Conservation (phyloP, 495 filamentous ascomycete species). For the Amphirosellinia nigrospora region DNA sequence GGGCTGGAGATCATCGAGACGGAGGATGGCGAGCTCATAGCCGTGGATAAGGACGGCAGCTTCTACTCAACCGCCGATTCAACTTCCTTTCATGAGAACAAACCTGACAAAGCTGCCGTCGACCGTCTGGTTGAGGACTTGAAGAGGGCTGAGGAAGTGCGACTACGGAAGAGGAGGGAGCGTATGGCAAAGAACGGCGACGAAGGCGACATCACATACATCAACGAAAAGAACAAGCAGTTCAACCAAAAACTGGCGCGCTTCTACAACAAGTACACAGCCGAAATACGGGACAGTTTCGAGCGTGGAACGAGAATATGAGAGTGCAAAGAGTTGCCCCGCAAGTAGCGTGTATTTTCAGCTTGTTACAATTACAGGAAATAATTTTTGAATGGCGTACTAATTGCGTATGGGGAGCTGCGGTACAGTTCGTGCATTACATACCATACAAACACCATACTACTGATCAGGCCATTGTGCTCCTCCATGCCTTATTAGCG, state of each 20-base stretch:
- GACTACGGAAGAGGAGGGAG: conserved; percentile 83
- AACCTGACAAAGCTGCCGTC: conserved; percentile 86
- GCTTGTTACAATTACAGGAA: conserved; percentile 22
- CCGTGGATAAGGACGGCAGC: conserved; percentile 84
- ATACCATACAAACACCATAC: conserved; percentile 32
- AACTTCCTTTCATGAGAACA: conserved; percentile 80
- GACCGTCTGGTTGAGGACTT: conserved; percentile 87
- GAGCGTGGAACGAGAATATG: conserved; percentile 93
- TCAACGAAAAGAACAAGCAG: conserved; percentile 99
- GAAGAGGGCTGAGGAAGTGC: conserved; percentile 83
- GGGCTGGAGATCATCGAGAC: conserved; percentile 93
- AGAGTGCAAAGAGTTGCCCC: conserved; percentile 26
- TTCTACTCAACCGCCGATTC: conserved; percentile 89
- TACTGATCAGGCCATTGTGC: conserved; percentile 69
- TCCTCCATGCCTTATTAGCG: conserved; percentile 79
- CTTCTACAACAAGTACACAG: conserved; percentile 99
- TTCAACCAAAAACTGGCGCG: conserved; percentile 96
- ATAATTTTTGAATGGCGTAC: conserved; percentile 30
- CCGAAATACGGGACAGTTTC: conserved; percentile 96
- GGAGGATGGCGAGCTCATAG: conserved; percentile 90
- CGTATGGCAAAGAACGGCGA: conserved; percentile 74
- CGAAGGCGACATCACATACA: conserved; percentile 92
- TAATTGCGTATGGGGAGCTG: conserved; percentile 27
- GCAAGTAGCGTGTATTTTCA: conserved; percentile 23
- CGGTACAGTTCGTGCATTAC: conserved; percentile 40